Evolutionary conservation across 306 rosid genomes (phyloP).

Genomic region (Cucumis hystrix): DNA sequence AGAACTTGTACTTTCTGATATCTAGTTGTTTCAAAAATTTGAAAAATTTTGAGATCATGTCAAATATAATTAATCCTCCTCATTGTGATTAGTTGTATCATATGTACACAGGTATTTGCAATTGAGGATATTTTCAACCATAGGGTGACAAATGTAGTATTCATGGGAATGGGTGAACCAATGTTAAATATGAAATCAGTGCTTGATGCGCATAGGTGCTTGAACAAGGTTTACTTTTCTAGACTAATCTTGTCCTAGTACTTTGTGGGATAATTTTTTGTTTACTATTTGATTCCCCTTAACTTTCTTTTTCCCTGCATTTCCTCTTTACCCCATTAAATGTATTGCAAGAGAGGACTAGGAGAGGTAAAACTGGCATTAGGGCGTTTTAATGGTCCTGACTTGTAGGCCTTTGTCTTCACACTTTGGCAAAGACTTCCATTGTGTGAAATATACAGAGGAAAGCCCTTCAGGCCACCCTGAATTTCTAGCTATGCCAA

Average conservation of each 20-base stretch:
- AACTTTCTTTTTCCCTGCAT: not conserved
- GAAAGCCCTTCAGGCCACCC: not conserved
- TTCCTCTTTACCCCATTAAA: not conserved
- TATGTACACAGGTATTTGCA: slow-evolving; percentile 66
- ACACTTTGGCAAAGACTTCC: not conserved
- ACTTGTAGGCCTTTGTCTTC: not conserved
- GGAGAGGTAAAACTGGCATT: not conserved
- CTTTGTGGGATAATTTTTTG: not conserved
- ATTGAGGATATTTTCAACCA: slow-evolving; percentile 78
- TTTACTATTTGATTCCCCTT: not conserved
- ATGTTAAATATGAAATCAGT: slow-evolving; percentile 85
- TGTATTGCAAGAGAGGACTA: not conserved
- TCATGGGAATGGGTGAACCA: slow-evolving; percentile 99
- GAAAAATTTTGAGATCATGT: not conserved
- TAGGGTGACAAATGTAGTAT: slow-evolving; percentile 88
- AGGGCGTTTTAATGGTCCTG: not conserved
- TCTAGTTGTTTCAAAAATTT: not conserved
- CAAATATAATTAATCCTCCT: not conserved
- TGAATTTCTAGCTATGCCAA: no score
- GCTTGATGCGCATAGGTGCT: slow-evolving; percentile 79
- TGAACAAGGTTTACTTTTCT: slow-evolving; percentile 56
- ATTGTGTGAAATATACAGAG: not conserved
- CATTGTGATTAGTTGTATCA: slow-evolving; percentile 5
- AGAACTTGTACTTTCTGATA: not conserved
- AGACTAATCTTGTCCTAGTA: not conserved